Evolutionary conservation across 2,329 filamentous ascomycete species (phyloP), one percentile per base, ranked within the genome.

Genomic region (Didymosphaeria variabile): DNA sequence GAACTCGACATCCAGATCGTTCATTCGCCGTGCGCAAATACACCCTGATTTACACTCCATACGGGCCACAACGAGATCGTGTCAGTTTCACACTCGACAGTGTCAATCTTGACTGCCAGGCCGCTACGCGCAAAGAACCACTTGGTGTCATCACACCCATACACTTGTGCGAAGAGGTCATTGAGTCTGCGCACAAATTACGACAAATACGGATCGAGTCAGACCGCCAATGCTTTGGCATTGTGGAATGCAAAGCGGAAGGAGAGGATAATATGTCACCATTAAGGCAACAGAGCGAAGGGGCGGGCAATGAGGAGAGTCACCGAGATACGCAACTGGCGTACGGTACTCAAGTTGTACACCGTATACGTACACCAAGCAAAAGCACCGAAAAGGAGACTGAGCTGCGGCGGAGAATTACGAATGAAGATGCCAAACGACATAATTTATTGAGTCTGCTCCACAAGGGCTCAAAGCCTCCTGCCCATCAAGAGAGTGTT

Each of bases 41-140:
- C 60, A 69, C 67, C 0, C 58, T 77, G 29, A 66, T 63, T 21
- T 67, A 66, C 51, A 74, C 72, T 3, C 59, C 70, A 0, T 75
- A 73, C 65, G 74, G 73, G 2, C 72, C 70, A 10, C 67, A 67
- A 1, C 57, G 52, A 45, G 46, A 63, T 23, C 61, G 65, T 23
- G 58, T 76, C 9, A 56, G 23, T n/a, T 58, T 77, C n/a, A 54
- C 72, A 21, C 51, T 75, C 21, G 52, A 74, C 34, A 46, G 19
- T 26, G 50, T 31, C 50, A 13, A 45, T 7, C 47, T 70, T 36
- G 67, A 69, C 21, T 69, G 62, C 61, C 58, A 66, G 4, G 62
- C 59, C 40, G 40, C 53, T 6, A 21, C 42, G 10, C 17, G 21
- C 23, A 17, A 19, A 46, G 26, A 44, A 31, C 9, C 21, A 9